phyloP scores from a whole-genome alignment of 352 stramenopile genomes.

The Globisporangium emineosum region DNA sequence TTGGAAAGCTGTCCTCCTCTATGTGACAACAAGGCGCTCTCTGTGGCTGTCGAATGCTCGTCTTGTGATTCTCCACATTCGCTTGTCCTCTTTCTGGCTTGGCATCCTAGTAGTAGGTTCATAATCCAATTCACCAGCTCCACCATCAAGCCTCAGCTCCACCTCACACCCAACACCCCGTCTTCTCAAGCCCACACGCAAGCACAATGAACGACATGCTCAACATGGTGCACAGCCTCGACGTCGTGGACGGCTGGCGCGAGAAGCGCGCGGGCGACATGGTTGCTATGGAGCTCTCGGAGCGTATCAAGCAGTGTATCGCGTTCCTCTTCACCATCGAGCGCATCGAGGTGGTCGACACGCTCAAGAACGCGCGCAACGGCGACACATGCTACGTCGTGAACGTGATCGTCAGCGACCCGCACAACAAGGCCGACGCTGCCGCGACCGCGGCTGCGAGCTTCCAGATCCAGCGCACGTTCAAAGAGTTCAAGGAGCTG shows the following conservation, averaged over 20 bases:
- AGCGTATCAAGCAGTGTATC: slow-evolving; percentile 12
- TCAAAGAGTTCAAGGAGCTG: slow-evolving; percentile 15
- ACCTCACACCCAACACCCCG: neutral
- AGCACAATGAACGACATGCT: neutral
- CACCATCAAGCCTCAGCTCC: too few species aligned
- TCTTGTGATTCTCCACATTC: too few species aligned
- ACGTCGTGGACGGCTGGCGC: neutral
- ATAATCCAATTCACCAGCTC: too few species aligned
- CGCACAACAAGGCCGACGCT: neutral
- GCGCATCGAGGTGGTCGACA: slow-evolving; percentile 10
- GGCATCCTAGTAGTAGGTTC: too few species aligned
- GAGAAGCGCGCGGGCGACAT: neutral
- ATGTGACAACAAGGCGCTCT: too few species aligned
- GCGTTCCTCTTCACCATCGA: slow-evolving; percentile 11
- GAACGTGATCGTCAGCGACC: neutral
- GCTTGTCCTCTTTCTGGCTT: too few species aligned
- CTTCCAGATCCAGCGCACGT: slow-evolving; percentile 17
- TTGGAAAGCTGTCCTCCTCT: too few species aligned
- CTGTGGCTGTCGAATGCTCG: too few species aligned
- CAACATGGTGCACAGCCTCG: neutral
- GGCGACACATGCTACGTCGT: slow-evolving; percentile 9
- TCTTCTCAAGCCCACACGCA: neutral
- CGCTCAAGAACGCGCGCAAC: slow-evolving; percentile 5
- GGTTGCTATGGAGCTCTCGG: neutral
- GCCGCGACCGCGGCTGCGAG: neutral